Conservation (phyloP, 2,329 filamentous ascomycete species). For the Talaromyces pinophilus region DNA sequence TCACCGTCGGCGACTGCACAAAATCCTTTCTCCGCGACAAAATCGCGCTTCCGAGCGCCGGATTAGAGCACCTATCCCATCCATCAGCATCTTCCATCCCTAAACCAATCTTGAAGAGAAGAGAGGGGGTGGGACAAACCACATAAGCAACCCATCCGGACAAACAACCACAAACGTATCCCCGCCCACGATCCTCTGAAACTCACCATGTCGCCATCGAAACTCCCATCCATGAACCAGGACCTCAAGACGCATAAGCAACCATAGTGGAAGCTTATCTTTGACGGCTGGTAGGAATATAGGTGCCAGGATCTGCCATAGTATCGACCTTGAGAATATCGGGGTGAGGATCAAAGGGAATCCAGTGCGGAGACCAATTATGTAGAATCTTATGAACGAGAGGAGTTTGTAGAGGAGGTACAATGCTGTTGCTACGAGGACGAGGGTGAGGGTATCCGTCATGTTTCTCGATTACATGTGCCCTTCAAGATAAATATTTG, state of each 20-base stretch:
- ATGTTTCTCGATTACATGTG: background rate
- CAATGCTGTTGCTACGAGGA: background rate
- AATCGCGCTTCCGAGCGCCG: constrained; percentile 33
- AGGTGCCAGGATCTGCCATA: constrained; percentile 34
- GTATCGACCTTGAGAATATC: constrained; percentile 26
- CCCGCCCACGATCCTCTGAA: constrained; percentile 31
- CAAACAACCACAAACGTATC: constrained; percentile 38
- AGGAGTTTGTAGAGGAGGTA: constrained; percentile 9
- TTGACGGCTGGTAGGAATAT: background rate
- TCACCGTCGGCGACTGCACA: constrained; percentile 30
- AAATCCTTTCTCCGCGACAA: constrained; percentile 42
- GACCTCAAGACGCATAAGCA: constrained; percentile 31
- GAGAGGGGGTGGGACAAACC: constrained; percentile 22
- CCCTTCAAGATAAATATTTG: too few relatives aligned
- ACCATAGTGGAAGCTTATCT: constrained; percentile 30
- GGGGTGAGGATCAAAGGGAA: constrained; percentile 32
- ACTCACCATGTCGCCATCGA: constrained; percentile 29
- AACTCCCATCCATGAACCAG: constrained; percentile 40
- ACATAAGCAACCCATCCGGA: constrained; percentile 27
- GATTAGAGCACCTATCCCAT: constrained; percentile 33
- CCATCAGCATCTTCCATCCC: background rate
- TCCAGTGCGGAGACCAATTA: constrained; percentile 30
- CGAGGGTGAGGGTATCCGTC: background rate
- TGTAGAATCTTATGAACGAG: constrained; percentile 27
- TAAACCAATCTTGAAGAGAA: background rate